Evolutionary conservation across 257 asterid species (phyloP).

Genomic region (Plantago elongata): DNA sequence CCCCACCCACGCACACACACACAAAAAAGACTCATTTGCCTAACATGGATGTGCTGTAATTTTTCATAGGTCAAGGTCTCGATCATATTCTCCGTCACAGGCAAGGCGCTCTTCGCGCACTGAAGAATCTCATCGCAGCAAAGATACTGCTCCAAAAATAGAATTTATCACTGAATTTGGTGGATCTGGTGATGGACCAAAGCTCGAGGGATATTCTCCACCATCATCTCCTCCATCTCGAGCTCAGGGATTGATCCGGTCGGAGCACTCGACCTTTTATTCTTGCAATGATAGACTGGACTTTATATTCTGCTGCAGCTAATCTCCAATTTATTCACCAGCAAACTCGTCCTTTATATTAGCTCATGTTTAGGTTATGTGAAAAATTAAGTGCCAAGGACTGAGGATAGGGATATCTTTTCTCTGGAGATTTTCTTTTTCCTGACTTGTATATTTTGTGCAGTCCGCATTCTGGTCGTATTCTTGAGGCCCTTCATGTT

Average conservation of each 20-base stretch:
- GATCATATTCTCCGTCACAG: slow-evolving; percentile 76
- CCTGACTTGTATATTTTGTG: slow-evolving; percentile 49
- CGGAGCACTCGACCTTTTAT: slow-evolving; percentile 99
- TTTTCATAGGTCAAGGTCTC: slow-evolving; percentile 71
- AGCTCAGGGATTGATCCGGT: slow-evolving; percentile 79
- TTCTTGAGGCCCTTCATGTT: slow-evolving; percentile 96
- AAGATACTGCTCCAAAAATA: slow-evolving; percentile 74
- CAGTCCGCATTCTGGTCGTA: slow-evolving; percentile 90
- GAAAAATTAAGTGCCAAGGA: slow-evolving; percentile 39
- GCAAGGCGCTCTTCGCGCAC: slow-evolving; percentile 68
- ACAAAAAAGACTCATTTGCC: neutral
- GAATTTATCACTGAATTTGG: slow-evolving; percentile 99
- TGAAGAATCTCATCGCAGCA: slow-evolving; percentile 62
- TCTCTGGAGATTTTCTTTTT: slow-evolving; percentile 40
- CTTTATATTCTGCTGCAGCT: slow-evolving; percentile 91
- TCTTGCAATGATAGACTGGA: slow-evolving; percentile 85
- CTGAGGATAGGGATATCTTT: slow-evolving; percentile 46
- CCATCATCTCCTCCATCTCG: slow-evolving; percentile 82
- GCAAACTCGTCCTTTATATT: slow-evolving; percentile 52
- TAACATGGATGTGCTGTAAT: neutral
- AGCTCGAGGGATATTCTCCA: slow-evolving; percentile 88
- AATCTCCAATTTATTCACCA: slow-evolving; percentile 59
- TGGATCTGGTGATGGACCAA: slow-evolving; percentile 60
- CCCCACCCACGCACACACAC: too few relatives aligned
- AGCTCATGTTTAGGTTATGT: slow-evolving; percentile 40